phyloP scores from a whole-genome alignment of 1,139 yeast genomes.

The Yamadazyma blattariae region DNA sequence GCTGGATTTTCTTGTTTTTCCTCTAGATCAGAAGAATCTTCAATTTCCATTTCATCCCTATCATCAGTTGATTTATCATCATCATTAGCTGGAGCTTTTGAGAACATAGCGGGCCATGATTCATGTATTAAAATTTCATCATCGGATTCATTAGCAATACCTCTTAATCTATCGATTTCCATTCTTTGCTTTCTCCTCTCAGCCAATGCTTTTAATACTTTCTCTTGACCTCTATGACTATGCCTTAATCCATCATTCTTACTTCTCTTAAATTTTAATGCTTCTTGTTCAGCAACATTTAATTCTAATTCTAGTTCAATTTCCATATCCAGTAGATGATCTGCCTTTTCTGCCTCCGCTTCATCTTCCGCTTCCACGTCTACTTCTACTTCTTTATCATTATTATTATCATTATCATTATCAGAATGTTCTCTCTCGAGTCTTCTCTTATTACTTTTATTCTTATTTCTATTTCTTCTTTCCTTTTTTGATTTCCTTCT shows the following conservation, averaged over 20 bases:
- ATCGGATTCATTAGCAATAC: background rate
- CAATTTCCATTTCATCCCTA: background rate
- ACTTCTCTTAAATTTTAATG: too few relatives aligned
- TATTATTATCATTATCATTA: too few relatives aligned
- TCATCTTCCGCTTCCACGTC: too few relatives aligned
- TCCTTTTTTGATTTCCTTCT: conserved; percentile 1
- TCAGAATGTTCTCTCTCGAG: too few relatives aligned
- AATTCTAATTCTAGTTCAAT: too few relatives aligned
- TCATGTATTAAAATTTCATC: background rate
- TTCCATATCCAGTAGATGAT: too few relatives aligned
- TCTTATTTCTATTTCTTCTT: conserved; percentile 1
- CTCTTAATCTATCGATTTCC: background rate
- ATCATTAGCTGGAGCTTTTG: background rate
- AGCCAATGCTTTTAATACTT: background rate
- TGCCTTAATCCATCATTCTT: background rate
- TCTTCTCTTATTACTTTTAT: background rate
- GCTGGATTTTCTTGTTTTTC: background rate
- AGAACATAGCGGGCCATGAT: background rate
- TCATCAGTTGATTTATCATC: background rate
- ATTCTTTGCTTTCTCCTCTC: background rate
- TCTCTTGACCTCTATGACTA: background rate
- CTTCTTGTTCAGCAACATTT: too few relatives aligned
- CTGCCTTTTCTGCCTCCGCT: too few relatives aligned
- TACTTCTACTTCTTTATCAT: too few relatives aligned
- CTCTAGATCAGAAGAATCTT: too few relatives aligned